Conservation (phyloP, 1,139 yeast genomes). For the Yamadazyma conglobata region DNA sequence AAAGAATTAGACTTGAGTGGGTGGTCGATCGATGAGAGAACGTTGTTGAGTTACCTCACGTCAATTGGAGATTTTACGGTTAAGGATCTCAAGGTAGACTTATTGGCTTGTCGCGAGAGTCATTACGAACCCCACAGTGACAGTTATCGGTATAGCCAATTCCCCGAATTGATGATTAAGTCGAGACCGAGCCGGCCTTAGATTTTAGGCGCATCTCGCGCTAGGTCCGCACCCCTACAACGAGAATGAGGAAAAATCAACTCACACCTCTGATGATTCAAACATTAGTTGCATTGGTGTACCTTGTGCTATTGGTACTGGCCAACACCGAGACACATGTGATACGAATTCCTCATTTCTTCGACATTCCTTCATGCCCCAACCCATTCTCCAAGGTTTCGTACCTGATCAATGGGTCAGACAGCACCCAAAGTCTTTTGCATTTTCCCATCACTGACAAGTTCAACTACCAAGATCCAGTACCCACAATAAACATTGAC, state of each 20-base stretch:
- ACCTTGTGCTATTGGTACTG: slow-evolving; percentile 1
- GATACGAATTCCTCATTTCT: slow-evolving; percentile 33
- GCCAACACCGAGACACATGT: slow-evolving; percentile 42
- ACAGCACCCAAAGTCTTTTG: too few relatives aligned
- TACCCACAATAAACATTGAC: slow-evolving; percentile 7
- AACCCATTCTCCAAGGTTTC: too few relatives aligned
- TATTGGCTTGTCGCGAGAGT: background rate
- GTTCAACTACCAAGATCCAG: slow-evolving; percentile 6
- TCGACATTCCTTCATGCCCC: slow-evolving; percentile 30
- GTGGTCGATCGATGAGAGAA: slow-evolving; percentile 16
- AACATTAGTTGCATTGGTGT: too few relatives aligned
- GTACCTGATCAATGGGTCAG: too few relatives aligned
- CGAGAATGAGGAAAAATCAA: too few relatives aligned
- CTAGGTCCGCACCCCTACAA: too few relatives aligned
- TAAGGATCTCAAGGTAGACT: too few relatives aligned
- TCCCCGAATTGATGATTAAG: background rate
- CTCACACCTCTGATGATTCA: too few relatives aligned
- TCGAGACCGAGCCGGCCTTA: slow-evolving; percentile 1
- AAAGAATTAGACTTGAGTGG: slow-evolving; percentile 21
- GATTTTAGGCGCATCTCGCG: too few relatives aligned
- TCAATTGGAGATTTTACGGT: background rate
- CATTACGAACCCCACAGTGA: background rate
- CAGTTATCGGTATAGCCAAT: too few relatives aligned
- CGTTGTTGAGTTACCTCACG: slow-evolving; percentile 3
- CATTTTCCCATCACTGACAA: slow-evolving; percentile 31